Percentiles rank a stretch among this genome's conserved stretches.
Conservation (phyloP, 2,329 filamentous ascomycete genomes). For the Epichloe brachyelytri region DNA sequence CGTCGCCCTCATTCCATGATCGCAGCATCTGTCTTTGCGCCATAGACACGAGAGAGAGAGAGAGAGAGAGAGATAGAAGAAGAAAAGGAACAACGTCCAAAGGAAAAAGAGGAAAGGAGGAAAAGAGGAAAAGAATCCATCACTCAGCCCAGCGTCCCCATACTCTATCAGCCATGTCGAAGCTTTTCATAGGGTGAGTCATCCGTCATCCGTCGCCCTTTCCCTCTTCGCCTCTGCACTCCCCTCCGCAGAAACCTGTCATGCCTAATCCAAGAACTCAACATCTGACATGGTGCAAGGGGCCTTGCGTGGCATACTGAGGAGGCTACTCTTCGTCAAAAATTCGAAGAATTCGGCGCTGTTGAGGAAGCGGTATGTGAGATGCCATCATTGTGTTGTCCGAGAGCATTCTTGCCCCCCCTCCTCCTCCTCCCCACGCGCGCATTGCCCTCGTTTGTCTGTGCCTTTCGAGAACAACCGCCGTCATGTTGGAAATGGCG, state of each 20-base stretch:
- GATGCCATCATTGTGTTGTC: slow-evolving; percentile 3
- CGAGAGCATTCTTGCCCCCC: neutral
- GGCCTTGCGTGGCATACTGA: slow-evolving; percentile 98
- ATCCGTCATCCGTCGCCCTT: neutral
- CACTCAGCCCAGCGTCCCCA: neutral
- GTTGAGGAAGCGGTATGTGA: slow-evolving; percentile 89
- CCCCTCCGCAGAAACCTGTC: neutral
- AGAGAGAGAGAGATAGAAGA: neutral
- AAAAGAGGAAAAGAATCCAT: neutral
- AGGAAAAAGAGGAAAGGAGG: neutral
- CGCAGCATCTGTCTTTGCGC: neutral
- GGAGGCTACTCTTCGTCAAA: slow-evolving; percentile 70
- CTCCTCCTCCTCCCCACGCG: neutral
- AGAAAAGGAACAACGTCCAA: too few relatives aligned
- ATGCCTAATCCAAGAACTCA: neutral
- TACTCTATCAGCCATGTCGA: slow-evolving; percentile 53
- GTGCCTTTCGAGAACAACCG: neutral
- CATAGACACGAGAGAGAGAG: slow-evolving; percentile 3
- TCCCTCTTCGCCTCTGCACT: slow-evolving; percentile 1
- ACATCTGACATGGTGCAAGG: slow-evolving; percentile 31
- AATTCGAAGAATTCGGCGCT: slow-evolving; percentile 82
- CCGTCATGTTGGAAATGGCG: slow-evolving; percentile 4
- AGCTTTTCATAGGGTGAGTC: slow-evolving; percentile 85
- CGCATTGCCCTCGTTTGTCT: neutral
- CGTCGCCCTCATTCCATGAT: neutral